Base-by-base conservation (phyloP, 1,139 yeast species). In the Scheffersomyces insectosa region DNA sequence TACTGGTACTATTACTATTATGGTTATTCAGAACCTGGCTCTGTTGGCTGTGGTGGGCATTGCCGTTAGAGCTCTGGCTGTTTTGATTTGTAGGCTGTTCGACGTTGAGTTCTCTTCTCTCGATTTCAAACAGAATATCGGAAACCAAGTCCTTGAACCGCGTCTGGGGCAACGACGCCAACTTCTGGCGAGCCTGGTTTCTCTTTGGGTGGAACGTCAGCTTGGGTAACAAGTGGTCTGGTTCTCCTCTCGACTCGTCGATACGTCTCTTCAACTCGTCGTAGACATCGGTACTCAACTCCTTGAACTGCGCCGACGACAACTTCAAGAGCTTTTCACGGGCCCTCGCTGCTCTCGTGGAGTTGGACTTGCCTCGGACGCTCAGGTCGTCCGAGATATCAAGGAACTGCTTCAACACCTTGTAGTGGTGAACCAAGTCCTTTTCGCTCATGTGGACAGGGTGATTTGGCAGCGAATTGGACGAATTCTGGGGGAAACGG, bases 111-210 rank as follows among this genome's bases (percentile, higher is more conserved):
- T 77, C 77, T 56, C 99, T 75, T 57, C 97, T 79, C 57, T 86
- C 90, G 40, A 91, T 87, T 63, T 95, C 99, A 60, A 72, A 88
- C 38, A 87, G 72, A 37, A 93, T 91, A 63, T 95, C 99, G 44
- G 88, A 84, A 10, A 90, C 96, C 59, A 95, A 78, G 62, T 93
- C 99, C 57, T 85, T 85, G 66, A 93, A 93, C 47, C 98, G 70
- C 9, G 84, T 67, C 44, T 85, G 83, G 1, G 97, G 95, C 48
- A 95, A 77, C 36, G 89, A 82, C 2, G 97, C 87, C 52, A 95
- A 76, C 65, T 91, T 93, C 60, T 88, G 91, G 55, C 99, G 79
- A 3, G 99, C 99, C 64, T 90, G 96, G 63, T 95, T 95, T 58
- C 99, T 78, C 60, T 90, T 91, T 30, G 96, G 95, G 62, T 95